Conservation (phyloP, 768 basidiomycete genomes). For the Suillus discolor region DNA sequence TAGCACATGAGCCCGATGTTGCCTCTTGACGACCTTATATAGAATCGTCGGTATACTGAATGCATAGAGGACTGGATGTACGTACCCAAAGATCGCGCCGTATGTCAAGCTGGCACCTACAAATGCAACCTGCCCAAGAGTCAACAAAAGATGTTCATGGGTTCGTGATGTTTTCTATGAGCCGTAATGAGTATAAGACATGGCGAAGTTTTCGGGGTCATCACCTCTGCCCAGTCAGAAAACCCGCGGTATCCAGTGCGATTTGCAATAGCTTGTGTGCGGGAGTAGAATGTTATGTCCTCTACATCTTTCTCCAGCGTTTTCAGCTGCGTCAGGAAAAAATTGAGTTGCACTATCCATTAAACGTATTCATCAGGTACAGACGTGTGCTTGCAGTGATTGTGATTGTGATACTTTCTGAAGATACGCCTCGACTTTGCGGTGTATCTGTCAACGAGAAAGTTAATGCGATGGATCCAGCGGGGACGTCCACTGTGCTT, state of each 20-base stretch:
- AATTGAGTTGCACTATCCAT: neutral
- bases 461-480: neutral
- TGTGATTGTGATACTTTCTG: constrained; percentile 8
- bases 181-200: neutral
- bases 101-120: constrained; percentile 28
- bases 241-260: constrained; percentile 25
- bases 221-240: constrained; percentile 23
- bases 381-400: constrained; percentile 6
- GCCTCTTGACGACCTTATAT: constrained; percentile 22
- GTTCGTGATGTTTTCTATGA: constrained; percentile 12
- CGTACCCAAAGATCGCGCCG: constrained; percentile 29
- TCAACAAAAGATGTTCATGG: constrained; percentile 8
- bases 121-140: constrained; percentile 14
- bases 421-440: constrained; percentile 6
- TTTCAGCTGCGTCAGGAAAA: constrained; percentile 7
- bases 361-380: neutral
- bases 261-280: constrained; percentile 23
- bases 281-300: constrained; percentile 8
- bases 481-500: neutral
- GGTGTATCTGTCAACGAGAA: neutral
- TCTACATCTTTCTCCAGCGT: constrained; percentile 6
- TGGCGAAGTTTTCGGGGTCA: neutral
- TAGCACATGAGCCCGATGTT: constrained; percentile 29
- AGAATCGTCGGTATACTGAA: neutral
- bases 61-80: neutral